Conservation (phyloP, 1,284 basidiomycete genomes). For the Fomitiporia mediterranea region DNA sequence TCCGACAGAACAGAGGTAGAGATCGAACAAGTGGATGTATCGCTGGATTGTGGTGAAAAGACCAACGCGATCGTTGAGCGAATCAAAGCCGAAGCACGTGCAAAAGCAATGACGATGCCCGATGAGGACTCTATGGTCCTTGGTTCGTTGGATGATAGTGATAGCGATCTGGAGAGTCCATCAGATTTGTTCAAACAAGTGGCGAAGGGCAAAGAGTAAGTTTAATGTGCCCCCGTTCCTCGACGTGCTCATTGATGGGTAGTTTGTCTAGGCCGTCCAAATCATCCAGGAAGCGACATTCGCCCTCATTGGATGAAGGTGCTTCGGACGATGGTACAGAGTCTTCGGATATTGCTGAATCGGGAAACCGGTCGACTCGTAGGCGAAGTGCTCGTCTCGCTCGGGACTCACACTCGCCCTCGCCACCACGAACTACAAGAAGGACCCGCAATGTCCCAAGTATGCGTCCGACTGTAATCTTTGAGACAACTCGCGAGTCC, state of each 20-base stretch:
- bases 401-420: not conserved
- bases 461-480: not conserved
- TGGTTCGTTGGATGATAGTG: constrained; percentile 41
- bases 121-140: constrained; percentile 35
- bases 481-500: not conserved
- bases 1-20: no score
- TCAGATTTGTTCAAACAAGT: constrained; percentile 19
- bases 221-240: not conserved
- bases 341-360: constrained; percentile 8
- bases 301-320: not conserved
- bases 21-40: not conserved
- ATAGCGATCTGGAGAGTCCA: constrained; percentile 44
- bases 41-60: constrained; percentile 42
- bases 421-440: not conserved
- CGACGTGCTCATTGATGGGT: not conserved
- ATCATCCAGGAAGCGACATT: not conserved
- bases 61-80: constrained; percentile 54
- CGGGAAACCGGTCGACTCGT: not conserved
- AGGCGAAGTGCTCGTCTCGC: not conserved
- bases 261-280: not conserved
- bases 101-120: constrained; percentile 35
- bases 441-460: not conserved
- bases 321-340: not conserved
- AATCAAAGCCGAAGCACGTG: constrained; percentile 53
- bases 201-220: constrained; percentile 25